Evolutionary conservation across 257 asterid genomes (phyloP), one percentile per base, ranked within the genome.

Genomic region (Osmanthus fragrans): DNA sequence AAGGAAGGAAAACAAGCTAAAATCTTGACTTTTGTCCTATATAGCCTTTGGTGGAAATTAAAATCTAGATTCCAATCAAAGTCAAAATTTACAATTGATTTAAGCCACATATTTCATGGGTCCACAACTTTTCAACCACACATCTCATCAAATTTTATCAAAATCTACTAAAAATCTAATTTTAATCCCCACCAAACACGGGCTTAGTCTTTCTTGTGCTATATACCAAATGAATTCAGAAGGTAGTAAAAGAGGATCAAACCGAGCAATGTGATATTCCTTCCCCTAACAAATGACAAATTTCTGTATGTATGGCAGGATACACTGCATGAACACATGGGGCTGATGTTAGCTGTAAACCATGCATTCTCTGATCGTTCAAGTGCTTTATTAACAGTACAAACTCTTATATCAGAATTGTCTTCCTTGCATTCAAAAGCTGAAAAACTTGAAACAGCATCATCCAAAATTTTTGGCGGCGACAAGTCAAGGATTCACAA

Each of bases 291-390:
- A 54, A 9, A 11, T 54, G 64, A 54, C 27, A 54, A 18, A 54
- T 54, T 60, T 76, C 36, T 80, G 32, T 78, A 68, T 80, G 51
- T 76, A 40, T 72, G 79, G 85, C 91, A 96, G 99, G 99, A 96
- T 81, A 79, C 87, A 3, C 73, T 96, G 70, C 99, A 92, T 54
- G 99, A 90, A 73, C 87, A 96, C 81, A 82, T 96, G 98, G 96
- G 97, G 76, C 79, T 96, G 87, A 90, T 96, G 97, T 85, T 92
- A 80, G 89, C 95, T 40, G 90, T 85, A 70, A 96, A 88, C 79
- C 82, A 73, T 87, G 98, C 98, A 68, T 92, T 93, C 85, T 80
- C 98, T 37, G 98, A 96, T 80, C 96, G 99, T 70, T 90, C 98
- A 74, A 93, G 89, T 85, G 98, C 98, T 76, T 84, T 96, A 79